These are phyloP conservation scores for Torulaspora maleeae DNA, from an alignment of 805 yeast species.

Conservation along the genomic window DNA sequence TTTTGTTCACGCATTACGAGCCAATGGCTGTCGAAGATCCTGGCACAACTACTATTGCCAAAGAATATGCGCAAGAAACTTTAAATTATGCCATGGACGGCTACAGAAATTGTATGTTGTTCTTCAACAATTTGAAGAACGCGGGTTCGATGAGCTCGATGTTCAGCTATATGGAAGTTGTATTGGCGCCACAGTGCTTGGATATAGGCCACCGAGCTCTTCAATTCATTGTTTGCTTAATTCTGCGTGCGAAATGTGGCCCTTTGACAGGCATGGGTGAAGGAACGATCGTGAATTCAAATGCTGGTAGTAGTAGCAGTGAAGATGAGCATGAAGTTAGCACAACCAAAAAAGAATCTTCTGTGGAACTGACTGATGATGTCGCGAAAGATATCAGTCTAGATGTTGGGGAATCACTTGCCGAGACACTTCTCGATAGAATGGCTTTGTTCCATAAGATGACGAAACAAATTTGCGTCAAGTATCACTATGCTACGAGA, in stretches of 20 bases:
- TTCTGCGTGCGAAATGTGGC: constrained; percentile 46
- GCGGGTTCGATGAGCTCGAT: constrained; percentile 37
- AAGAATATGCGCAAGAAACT: constrained; percentile 41
- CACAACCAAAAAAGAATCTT: constrained; percentile 20
- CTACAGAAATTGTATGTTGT: constrained; percentile 39
- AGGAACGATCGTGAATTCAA: constrained; percentile 23
- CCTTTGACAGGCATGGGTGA: constrained; percentile 38
- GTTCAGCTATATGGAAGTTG: constrained; percentile 41
- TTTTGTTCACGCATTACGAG: constrained; percentile 43
- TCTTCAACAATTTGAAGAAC: constrained; percentile 37
- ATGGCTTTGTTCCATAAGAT: constrained; percentile 41
- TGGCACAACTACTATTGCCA: constrained; percentile 35
- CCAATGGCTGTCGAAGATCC: constrained; percentile 39
- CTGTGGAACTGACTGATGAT: constrained; percentile 25
- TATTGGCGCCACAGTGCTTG: constrained; percentile 47
- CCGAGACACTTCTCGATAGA: constrained; percentile 38
- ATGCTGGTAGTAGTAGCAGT: constrained; percentile 22
- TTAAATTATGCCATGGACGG: constrained; percentile 43
- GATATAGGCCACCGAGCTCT: constrained; percentile 53
- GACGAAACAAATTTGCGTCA: constrained; percentile 46
- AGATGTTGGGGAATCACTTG: constrained; percentile 37
- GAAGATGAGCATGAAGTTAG: constrained; percentile 27
- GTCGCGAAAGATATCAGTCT: constrained; percentile 35
- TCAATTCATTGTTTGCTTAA: constrained; percentile 54
- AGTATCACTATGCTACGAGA: constrained; percentile 66